phyloP scores from a whole-genome alignment of 2,329 filamentous ascomycete genomes.

The Alternaria ethzedia region DNA sequence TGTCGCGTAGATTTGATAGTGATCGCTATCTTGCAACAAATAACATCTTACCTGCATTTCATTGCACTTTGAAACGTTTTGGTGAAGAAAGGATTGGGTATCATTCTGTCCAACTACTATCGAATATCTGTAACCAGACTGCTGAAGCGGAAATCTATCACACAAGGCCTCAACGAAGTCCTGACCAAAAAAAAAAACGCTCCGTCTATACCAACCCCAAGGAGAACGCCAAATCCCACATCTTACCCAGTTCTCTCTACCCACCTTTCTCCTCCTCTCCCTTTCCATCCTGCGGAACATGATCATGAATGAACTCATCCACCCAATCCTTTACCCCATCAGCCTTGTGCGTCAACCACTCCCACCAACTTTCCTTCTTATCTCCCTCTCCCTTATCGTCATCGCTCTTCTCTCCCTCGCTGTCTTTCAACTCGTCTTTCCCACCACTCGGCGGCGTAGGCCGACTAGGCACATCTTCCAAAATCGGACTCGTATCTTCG shows the following conservation, averaged over 20 bases:
- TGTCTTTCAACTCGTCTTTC: not conserved
- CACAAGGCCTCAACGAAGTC: not conserved
- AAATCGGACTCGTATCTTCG: slow-evolving; percentile 17
- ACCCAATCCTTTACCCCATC: slow-evolving; percentile 47
- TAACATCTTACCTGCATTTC: too few species aligned
- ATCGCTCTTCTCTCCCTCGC: not conserved
- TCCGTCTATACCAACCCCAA: not conserved
- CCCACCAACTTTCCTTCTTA: slow-evolving; percentile 39
- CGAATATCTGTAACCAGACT: not conserved
- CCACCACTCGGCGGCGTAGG: slow-evolving; percentile 18
- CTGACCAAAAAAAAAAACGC: not conserved
- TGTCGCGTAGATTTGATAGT: too few species aligned
- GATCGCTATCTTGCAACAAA: too few species aligned
- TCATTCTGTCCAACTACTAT: not conserved
- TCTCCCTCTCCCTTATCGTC: not conserved
- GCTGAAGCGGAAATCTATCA: not conserved
- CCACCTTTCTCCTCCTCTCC: not conserved
- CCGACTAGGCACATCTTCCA: not conserved
- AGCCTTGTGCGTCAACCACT: slow-evolving; percentile 47
- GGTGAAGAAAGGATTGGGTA: not conserved
- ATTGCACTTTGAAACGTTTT: too few species aligned
- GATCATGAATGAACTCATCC: slow-evolving; percentile 39
- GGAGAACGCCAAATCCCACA: not conserved
- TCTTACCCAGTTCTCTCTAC: too few species aligned
- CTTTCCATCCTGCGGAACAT: slow-evolving; percentile 24